Conservation (phyloP, 2,329 filamentous ascomycete species). For the Xenosphaeropsis pyriputrescens region DNA sequence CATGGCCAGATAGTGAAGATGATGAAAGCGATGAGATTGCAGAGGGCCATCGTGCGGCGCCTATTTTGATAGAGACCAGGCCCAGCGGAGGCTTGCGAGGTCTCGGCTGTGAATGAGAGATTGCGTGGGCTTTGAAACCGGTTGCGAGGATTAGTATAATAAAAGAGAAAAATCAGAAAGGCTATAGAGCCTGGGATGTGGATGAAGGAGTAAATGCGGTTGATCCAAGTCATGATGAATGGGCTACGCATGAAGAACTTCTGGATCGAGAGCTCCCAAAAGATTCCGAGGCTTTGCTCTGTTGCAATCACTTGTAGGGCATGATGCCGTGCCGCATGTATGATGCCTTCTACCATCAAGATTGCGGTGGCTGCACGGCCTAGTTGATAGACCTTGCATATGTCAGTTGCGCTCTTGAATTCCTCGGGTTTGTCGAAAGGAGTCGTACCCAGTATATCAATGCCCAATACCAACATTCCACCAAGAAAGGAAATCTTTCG, state of each 20-base stretch:
- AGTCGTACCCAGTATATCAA: constrained; percentile 60
- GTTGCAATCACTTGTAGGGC: constrained; percentile 51
- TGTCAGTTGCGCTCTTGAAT: constrained; percentile 1
- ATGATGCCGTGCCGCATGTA: constrained; percentile 52
- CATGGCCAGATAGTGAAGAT: constrained; percentile 44
- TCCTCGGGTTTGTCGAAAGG: background rate
- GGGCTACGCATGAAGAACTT: constrained; percentile 36
- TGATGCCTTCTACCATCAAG: constrained; percentile 51
- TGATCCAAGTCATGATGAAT: constrained; percentile 50
- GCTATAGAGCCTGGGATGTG: constrained; percentile 65
- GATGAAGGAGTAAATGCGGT: constrained; percentile 62
- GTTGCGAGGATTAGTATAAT: constrained; percentile 51
- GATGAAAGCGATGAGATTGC: constrained; percentile 43
- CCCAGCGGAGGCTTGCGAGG: constrained; percentile 27
- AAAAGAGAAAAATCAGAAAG: constrained; percentile 53
- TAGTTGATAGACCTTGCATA: constrained; percentile 52
- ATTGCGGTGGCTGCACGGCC: constrained; percentile 59
- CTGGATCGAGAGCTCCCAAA: constrained; percentile 50
- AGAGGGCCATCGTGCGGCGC: constrained; percentile 39
- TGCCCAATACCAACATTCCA: constrained; percentile 66
- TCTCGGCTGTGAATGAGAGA: constrained; percentile 20
- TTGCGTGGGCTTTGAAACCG: constrained; percentile 24
- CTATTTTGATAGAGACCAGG: constrained; percentile 38
- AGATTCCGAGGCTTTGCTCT: constrained; percentile 50
- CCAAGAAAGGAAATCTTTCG: constrained; percentile 54